phyloP scores from a whole-genome alignment of 495 filamentous ascomycete species.

The Entonaema liquescens region DNA sequence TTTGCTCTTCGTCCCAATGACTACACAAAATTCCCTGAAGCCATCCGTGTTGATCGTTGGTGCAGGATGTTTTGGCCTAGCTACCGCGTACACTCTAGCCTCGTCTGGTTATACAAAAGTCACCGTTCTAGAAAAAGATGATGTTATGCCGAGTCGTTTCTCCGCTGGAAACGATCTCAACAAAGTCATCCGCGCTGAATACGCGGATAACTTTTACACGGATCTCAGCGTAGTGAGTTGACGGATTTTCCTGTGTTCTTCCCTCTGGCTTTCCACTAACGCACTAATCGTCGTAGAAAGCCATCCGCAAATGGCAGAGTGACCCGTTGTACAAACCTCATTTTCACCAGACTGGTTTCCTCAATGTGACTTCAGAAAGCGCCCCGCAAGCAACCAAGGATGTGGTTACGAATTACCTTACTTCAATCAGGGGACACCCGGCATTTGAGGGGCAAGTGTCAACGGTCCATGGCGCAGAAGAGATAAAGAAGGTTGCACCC shows the following conservation, averaged over 20 bases:
- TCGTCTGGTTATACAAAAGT: slow-evolving; percentile 52
- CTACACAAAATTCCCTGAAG: not conserved
- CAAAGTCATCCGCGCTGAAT: slow-evolving; percentile 65
- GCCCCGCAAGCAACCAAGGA: slow-evolving; percentile 56
- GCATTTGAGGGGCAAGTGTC: slow-evolving; percentile 47
- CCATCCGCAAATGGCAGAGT: slow-evolving; percentile 59
- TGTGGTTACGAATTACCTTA: slow-evolving; percentile 53
- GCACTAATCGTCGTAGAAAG: slow-evolving; percentile 39
- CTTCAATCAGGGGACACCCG: slow-evolving; percentile 49
- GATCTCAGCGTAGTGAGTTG: slow-evolving; percentile 43
- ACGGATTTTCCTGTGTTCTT: not conserved
- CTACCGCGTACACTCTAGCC: slow-evolving; percentile 55
- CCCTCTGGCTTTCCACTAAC: not conserved
- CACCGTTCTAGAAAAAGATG: slow-evolving; percentile 54
- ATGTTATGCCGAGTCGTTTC: slow-evolving; percentile 49
- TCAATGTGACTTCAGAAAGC: slow-evolving; percentile 35
- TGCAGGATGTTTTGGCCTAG: slow-evolving; percentile 56
- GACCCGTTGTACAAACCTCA: slow-evolving; percentile 57
- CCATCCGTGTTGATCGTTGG: slow-evolving; percentile 49
- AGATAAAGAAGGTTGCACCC: slow-evolving; percentile 30
- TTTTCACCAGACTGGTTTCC: slow-evolving; percentile 62
- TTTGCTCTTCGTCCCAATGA: not conserved
- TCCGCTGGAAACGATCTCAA: slow-evolving; percentile 63
- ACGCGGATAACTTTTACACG: slow-evolving; percentile 63
- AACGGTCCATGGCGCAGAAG: slow-evolving; percentile 43